Evolutionary conservation across 345 rosid genomes (phyloP), one percentile per base, ranked within the genome.

Genomic region (Lepidium aucheri): DNA sequence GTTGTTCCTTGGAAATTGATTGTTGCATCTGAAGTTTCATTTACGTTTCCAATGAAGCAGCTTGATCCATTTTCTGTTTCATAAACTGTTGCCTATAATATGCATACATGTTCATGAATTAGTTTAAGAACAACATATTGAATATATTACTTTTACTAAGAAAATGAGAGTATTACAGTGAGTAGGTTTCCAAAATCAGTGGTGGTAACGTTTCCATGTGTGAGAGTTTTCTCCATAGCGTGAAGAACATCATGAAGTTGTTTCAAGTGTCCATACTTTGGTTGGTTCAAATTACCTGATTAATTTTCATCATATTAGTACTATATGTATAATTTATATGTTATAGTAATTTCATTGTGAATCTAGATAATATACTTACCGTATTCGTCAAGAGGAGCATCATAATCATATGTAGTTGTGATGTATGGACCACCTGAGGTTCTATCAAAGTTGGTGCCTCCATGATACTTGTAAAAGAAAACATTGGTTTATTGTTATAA

Each of bases 241-340:
- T 77, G 86, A 54, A 88, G 72, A 44, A 78, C 52, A 8, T 60
- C 75, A 12, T 88, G 97, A 22, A 86, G 87, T 43, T 83, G 80
- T 72, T 83, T 91, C 73, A 86, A 67, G 12, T 91, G 94, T 4
- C 91, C 97, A 35, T 76, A 88, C 33, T 88, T 86, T 20, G 97
- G 96, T 58, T 91, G 91, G 53, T 84, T 86, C 49, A 82, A 26
- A 42, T 82, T 83, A 14, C 95, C 95, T 87, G 14, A 49, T 24
- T 33, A 4, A n/a, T 26, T 32, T 53, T 5, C 5, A 13, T 6
- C 2, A 35, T 28, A 8, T 53, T 44, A 53, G 7, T 35, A 11
- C 2, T 12, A 3, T 7, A 6, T 36, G 3, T 0, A 1, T 50
- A 26, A 4, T 1, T 4, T 28, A 30, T 0, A 0, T 1, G 0